phyloP scores from a whole-genome alignment of 805 yeast genomes.

The Cyberlindnera suaveolens region DNA sequence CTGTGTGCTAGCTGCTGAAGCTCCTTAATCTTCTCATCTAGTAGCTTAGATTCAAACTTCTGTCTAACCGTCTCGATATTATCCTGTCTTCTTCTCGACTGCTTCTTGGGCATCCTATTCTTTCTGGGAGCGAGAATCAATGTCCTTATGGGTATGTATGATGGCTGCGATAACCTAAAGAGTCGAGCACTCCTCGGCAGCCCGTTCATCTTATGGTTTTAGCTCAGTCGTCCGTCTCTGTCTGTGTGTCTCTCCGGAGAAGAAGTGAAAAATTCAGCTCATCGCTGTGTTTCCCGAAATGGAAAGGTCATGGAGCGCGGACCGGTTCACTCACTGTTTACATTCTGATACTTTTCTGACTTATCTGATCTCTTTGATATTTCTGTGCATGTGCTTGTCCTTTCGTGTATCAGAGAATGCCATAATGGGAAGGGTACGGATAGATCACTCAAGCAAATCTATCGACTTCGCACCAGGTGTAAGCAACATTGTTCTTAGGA shows the following conservation, averaged over 20 bases:
- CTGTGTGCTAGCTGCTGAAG: constrained; percentile 12
- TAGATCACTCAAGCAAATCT: neutral
- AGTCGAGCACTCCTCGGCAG: too few species aligned
- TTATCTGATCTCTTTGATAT: too few species aligned
- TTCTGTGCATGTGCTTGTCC: too few species aligned
- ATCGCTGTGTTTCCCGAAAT: too few species aligned
- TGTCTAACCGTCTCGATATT: neutral
- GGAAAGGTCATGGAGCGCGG: too few species aligned
- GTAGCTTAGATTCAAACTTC: constrained; percentile 2
- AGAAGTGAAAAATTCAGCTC: too few species aligned
- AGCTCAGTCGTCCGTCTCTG: too few species aligned
- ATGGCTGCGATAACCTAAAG: too few species aligned
- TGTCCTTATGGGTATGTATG: neutral
- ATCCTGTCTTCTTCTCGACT: neutral
- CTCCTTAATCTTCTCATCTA: constrained; percentile 16
- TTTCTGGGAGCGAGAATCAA: neutral
- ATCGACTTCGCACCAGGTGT: constrained; percentile 23
- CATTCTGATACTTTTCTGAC: too few species aligned
- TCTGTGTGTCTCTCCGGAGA: too few species aligned
- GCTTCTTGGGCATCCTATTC: neutral
- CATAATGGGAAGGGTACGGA: neutral
- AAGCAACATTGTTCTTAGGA: constrained; percentile 21
- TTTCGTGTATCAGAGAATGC: neutral
- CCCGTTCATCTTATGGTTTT: too few species aligned
- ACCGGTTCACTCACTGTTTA: too few species aligned